Evolutionary conservation across 176 grass and related monocot genomes (phyloP), one percentile per base, ranked within the genome.

Genomic region (Oryza meridionalis): DNA sequence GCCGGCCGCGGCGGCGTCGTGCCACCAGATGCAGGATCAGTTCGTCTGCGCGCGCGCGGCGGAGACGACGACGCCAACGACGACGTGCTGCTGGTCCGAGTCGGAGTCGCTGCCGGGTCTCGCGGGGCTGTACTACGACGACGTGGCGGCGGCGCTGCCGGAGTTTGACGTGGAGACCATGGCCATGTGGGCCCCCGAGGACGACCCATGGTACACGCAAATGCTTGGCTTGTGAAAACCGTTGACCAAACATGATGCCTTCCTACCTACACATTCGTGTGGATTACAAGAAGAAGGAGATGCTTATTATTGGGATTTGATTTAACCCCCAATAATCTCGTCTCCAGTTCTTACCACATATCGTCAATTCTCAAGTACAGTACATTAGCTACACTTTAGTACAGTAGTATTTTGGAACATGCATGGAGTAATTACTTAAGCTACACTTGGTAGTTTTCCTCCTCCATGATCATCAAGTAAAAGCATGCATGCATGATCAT

Each of bases 161-260:
- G 96, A 93, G n/a, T 64, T 94, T 10, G 92, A 90, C 12, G 63
- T 88, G 46, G 69, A 69, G 14, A 65, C 5, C 19, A 82, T 62
- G 26, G 92, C 58, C 64, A 83, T 87, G 80, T 95, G 92, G 92
- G 84, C 81, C 31, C 33, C 73, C 64, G 93, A 95, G 72, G 49
- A 51, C 14, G 53, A 58, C 88, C 88, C 58, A 62, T 95, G 89
- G 93, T 88, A 80, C 74, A 85, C 49, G 77, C 89, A 78, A 19
- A 86, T 83, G 61, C 66, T 83, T 16, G 14, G 76, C 2, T 44
- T 90, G 49, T 90, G 75, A 86, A 21, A 37, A 4, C 35, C 35
- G 5, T 37, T 37, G 5, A 37, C 35, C 35, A 37, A 35, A 37
- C 4, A 35, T 35, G 29, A 35, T 35, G 33, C 33, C 33, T 35